Evolutionary conservation across 257 asterid genomes (phyloP), one percentile per base, ranked within the genome.

Genomic region (Lantana camara): DNA sequence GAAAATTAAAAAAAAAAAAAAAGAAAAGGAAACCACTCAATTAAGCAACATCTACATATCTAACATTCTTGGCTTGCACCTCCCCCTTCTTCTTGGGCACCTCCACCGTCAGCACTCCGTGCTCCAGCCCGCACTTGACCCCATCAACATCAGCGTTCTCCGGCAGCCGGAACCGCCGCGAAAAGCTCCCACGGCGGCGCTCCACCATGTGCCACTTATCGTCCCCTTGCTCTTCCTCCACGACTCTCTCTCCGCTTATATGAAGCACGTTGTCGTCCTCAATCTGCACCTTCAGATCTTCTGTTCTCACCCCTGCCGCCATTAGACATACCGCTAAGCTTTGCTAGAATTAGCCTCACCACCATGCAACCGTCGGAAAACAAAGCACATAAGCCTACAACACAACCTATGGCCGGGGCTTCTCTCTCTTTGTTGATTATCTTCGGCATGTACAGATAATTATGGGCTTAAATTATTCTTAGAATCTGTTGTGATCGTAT

Each of bases 201-300:
- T 75, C 75, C 35, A 73, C 76, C 15, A 75, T 59, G 69, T 75
- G 81, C 81, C 74, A 77, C 63, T 72, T 74, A 5, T 74, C 73
- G 4, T 67, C 49, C 12, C 22, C 67, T 9, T 68, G 60, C 47
- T 67, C 83, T 23, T 74, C 53, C 62, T 71, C 86, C 29, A 74
- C 73, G 0, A 24, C 14, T 23, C 79, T 61, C 1, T 70, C 71
- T 1, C 81, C 80, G 1, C 64, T 72, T 35, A 78, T 75, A 1
- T 72, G 55, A 29, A 81, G 48, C 16, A 54, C 7, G 63, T 53
- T 75, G 55, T 16, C 20, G 30, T 72, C 83, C 68, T 75, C 79
- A 32, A 77, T 60, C 70, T 64, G 73, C 66, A 77, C 86, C 66
- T 75, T 75, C 57, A 81, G 21, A 41, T 78, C 79, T 62, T 74